Percentiles rank a stretch among this genome's conserved stretches.
Conservation (phyloP, 306 rosid species). For the Vigna trinervia region DNA sequence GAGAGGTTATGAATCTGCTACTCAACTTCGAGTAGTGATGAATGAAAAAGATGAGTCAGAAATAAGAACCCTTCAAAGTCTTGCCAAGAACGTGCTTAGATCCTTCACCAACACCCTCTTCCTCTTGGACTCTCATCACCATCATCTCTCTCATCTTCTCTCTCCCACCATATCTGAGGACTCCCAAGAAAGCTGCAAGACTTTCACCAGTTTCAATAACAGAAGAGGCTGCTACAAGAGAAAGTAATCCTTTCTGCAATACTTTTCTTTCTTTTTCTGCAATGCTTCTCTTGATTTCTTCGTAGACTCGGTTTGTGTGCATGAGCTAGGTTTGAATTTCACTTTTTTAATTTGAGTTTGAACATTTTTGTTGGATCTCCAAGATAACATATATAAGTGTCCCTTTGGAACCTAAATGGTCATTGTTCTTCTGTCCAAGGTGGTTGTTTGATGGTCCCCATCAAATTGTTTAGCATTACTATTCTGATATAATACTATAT, state of each 20-base stretch:
- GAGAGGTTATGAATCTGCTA: conserved; percentile 51
- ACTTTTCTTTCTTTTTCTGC: neutral
- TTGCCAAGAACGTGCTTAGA: conserved; percentile 39
- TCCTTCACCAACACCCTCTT: conserved; percentile 52
- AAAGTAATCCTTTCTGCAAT: conserved; percentile 42
- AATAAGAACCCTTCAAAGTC: conserved; percentile 11
- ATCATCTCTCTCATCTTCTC: neutral
- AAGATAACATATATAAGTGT: neutral
- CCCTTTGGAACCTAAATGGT: neutral
- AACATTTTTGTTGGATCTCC: neutral
- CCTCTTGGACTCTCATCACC: conserved; percentile 30
- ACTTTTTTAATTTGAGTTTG: neutral
- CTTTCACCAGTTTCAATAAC: conserved; percentile 35
- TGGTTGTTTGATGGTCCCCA: neutral
- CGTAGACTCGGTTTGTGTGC: neutral
- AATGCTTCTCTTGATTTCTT: neutral
- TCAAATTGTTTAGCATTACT: no score
- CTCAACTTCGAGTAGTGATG: conserved; percentile 40
- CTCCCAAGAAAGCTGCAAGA: conserved; percentile 45
- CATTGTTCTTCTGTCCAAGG: neutral
- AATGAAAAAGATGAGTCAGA: neutral
- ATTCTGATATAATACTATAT: neutral
- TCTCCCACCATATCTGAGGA: conserved; percentile 38
- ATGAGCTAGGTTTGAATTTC: neutral
- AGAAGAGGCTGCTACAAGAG: conserved; percentile 57